Base-by-base conservation (phyloP, 441 rosid genomes). In the Francoa sonchifolia region DNA sequence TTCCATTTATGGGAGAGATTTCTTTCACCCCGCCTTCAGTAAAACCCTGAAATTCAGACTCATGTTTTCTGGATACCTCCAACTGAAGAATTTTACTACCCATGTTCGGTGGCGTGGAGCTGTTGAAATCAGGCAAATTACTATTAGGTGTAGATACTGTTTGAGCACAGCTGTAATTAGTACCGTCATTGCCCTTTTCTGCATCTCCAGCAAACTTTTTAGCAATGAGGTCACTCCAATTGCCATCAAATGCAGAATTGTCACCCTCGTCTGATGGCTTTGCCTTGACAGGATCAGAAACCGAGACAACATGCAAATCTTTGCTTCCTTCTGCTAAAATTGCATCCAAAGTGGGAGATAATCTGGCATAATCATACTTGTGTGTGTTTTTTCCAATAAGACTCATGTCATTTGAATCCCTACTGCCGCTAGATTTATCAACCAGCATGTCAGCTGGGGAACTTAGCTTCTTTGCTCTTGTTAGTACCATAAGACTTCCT, bases 331-430 rank as follows among this genome's bases (percentile, higher is more conserved):
- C 72, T 5, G 72, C 88, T 55, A 87, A 23, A 20, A 87, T 55
- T 28, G 86, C 92, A 61, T 77, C 95, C 50, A 87, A 19, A 5
- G 54, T 18, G 50, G 99, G 92, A 66, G 94, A 71, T 31, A 92
- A 64, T 50, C 42, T 71, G 27, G 73, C 94, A 35, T 67, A 92
- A 48, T 79, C 81, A 51, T 72, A 92, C 41, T 58, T 79, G 1
- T 44, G 60, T 20, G 67, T 31, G 42, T 63, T 62, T 28, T 80
- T 85, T 50, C 89, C 89, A 1, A 92, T 75, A 42, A 87, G 71
- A 55, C 89, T 87, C 99, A 87, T 92, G 43, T 72, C 95, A 57
- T 76, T 78, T 0, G 97, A 81, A 63, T 75, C 92, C 48, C 63
- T 56, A 48, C 88, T 71, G 12, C 77, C 71, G 60, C 72, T 70